Base-by-base conservation (phyloP, 495 filamentous ascomycete genomes). In the Penicillium bovifimosum region DNA sequence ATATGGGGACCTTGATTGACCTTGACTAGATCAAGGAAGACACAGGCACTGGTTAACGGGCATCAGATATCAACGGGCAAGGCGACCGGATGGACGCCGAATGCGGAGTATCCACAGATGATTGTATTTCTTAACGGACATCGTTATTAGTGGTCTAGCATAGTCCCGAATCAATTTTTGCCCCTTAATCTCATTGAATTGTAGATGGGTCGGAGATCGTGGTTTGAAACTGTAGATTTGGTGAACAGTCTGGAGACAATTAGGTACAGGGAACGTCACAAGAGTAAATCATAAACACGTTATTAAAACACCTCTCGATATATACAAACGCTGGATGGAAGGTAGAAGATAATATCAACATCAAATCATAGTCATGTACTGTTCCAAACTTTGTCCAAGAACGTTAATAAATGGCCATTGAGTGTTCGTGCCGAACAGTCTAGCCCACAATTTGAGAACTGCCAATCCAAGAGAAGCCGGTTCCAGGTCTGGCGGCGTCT, bases 321-420 rank as follows among this genome's bases (percentile, higher is more conserved):
- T 57, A 7, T 48, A 53, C 50, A 57, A 46, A 29, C 38, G 17
- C 18, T 13, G n/a, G n/a, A n/a, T n/a, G n/a, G n/a, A n/a, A n/a
- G n/a, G n/a, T n/a, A 20, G 17, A 11, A 2, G 28, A 26, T 17
- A 34, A 31, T 41, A 39, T 53, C 1, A 50, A 41, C 28, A 47
- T 61, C 54, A 61, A 38, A 69, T 62, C 61, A 72, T 63, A 17
- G 50, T 47, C 47, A 66, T 58, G 34, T 69, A 72, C 41, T 53
- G 56, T 41, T 71, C 65, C 53, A 73, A 48, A 36, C 70, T 70
- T 32, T 70, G 53, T 11, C 70, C 68, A 41, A 73, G 54, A 2
- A 65, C 48, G 52, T 73, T 73, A n/a, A 73, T 70, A 39, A 73
- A 71, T 0, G 63, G 62, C 70, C 70, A 73, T 35, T 72, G 68